Percentiles rank a stretch among this genome's conserved stretches.
Conservation (phyloP, 805 yeast genomes). For the Yarrowia deformans region DNA sequence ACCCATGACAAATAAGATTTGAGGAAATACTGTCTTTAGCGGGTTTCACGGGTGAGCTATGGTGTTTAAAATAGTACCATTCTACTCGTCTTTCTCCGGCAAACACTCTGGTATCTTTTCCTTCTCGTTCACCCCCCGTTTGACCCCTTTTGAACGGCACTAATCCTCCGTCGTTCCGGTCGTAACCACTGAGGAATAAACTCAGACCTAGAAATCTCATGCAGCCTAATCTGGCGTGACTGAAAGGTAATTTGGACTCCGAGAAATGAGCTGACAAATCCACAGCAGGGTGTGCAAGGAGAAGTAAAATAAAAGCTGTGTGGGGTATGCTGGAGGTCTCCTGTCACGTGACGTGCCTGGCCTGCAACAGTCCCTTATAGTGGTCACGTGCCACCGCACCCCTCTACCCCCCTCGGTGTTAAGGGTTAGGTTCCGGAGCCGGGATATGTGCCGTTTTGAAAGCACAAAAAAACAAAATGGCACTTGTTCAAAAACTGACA, state of each 20-base stretch:
- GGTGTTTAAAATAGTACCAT: not conserved
- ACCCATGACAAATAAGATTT: not conserved
- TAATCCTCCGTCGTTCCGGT: not conserved
- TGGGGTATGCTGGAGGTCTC: too few relatives aligned
- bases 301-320: too few relatives aligned
- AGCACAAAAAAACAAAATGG: not conserved
- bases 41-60: too few relatives aligned
- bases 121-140: not conserved
- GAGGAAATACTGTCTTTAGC: too few relatives aligned
- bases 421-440: conserved; percentile 17
- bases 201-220: conserved; percentile 1
- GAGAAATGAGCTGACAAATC: conserved; percentile 14
- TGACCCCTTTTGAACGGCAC: too few relatives aligned
- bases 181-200: not conserved
- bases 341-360: too few relatives aligned
- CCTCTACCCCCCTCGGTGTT: not conserved
- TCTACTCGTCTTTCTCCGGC: too few relatives aligned
- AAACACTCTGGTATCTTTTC: too few relatives aligned
- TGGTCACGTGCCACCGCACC: not conserved
- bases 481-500: not conserved
- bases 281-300: too few relatives aligned
- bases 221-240: conserved; percentile 38
- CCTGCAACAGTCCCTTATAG: too few relatives aligned
- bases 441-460: not conserved
- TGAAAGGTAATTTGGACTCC: not conserved